phyloP scores from a whole-genome alignment of 805 yeast species.

The Huiozyma naganishii region DNA sequence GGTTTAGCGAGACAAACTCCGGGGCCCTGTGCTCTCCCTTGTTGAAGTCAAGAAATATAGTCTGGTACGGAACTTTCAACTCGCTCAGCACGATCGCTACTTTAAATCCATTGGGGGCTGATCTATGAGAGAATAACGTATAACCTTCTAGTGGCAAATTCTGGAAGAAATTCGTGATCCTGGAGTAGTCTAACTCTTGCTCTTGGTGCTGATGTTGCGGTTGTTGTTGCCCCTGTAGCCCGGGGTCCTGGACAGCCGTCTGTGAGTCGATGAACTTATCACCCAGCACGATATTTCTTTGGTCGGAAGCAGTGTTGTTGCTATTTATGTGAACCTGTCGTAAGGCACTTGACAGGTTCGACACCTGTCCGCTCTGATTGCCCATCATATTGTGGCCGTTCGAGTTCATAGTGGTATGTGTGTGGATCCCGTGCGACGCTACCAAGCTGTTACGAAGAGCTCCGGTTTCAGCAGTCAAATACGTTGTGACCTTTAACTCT shows the following conservation, averaged over 20 bases:
- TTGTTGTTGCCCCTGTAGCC: conserved; percentile 1
- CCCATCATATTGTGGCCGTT: too few relatives aligned
- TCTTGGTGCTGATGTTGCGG: not conserved
- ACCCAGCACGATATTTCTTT: conserved; percentile 20
- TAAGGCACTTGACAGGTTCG: conserved; percentile 25
- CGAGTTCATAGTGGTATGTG: too few relatives aligned
- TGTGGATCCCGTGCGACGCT: too few relatives aligned
- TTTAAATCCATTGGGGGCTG: conserved; percentile 94
- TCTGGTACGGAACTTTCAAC: conserved; percentile 64
- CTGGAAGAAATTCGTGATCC: conserved; percentile 62
- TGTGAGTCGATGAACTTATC: not conserved
- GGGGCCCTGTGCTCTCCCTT: conserved; percentile 89
- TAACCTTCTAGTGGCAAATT: conserved; percentile 74
- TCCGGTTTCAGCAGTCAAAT: too few relatives aligned
- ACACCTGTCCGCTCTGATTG: conserved; percentile 13
- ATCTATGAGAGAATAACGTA: conserved; percentile 71
- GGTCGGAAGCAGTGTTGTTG: conserved; percentile 20
- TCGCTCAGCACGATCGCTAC: conserved; percentile 86
- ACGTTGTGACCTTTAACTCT: too few relatives aligned
- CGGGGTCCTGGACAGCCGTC: too few relatives aligned
- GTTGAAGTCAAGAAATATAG: conserved; percentile 78
- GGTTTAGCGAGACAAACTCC: conserved; percentile 85
- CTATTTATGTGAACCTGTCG: conserved; percentile 25
- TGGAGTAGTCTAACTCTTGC: conserved; percentile 30
- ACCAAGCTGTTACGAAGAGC: too few relatives aligned